Evolutionary conservation across 345 rosid species (phyloP).

Genomic region (Angophora floribunda): DNA sequence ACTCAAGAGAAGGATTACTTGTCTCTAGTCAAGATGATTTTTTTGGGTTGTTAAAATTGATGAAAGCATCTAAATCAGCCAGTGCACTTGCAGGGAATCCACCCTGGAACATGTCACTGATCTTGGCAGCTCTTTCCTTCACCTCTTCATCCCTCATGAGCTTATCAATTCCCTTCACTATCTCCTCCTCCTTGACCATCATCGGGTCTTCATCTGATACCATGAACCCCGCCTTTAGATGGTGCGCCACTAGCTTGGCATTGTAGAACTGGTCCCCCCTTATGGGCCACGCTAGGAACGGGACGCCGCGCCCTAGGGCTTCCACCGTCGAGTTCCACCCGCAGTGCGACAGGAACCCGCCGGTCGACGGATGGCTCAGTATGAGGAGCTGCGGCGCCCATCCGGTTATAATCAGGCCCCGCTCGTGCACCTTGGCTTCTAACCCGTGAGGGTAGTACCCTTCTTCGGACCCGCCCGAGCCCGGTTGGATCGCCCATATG

Average conservation of each 20-base stretch:
- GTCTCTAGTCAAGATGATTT: background rate
- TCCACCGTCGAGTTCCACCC: conserved; percentile 38
- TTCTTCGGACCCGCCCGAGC: background rate
- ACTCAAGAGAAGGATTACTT: background rate
- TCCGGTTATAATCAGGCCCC: conserved; percentile 24
- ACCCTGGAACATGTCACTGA: background rate
- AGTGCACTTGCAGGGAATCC: conserved; percentile 12
- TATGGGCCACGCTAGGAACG: conserved; percentile 19
- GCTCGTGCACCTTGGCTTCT: conserved; percentile 1
- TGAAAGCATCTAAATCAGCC: conserved; percentile 4
- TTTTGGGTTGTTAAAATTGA: background rate
- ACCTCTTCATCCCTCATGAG: conserved; percentile 23
- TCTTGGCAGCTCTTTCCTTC: conserved; percentile 1
- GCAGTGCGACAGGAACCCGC: conserved; percentile 27
- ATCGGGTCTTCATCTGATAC: conserved; percentile 10
- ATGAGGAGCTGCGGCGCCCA: conserved; percentile 28
- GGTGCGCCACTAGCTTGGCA: conserved; percentile 15
- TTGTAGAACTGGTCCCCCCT: conserved; percentile 23
- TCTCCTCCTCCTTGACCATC: conserved; percentile 1
- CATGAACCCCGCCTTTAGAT: conserved; percentile 1
- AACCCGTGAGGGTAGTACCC: conserved; percentile 8
- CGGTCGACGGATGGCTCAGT: conserved; percentile 24
- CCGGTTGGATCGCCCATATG: conserved; percentile 18
- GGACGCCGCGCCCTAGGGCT: conserved; percentile 18
- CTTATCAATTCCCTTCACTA: conserved; percentile 18